Evolutionary conservation across 1,284 basidiomycete species (phyloP), one percentile per base, ranked within the genome.

Genomic region (Peniophora sp.): DNA sequence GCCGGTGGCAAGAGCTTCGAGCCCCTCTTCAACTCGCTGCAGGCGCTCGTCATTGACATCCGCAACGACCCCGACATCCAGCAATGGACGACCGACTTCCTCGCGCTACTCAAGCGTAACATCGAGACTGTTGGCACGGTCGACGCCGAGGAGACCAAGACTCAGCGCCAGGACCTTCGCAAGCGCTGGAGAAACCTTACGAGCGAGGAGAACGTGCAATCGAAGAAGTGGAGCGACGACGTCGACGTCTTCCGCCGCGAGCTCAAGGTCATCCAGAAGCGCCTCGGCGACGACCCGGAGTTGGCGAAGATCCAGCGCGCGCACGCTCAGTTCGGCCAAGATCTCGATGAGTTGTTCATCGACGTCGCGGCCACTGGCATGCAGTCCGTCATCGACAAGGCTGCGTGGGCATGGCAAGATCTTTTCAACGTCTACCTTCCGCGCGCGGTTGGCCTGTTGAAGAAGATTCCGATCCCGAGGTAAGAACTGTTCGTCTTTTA

Each of bases 381-480:
- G 45, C 72, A 81, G 56, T 69, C 72, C 10, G 70, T 73, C 2
- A 60, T 80, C 56, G 79, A 83, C 46, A 73, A 79, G 45, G 74
- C 75, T 2, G 74, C 78, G 1, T 86, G 84, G 84, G 75, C 87
- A 65, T 85, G 81, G 81, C 75, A 82, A 61, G 85, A 87, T 50
- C 49, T 85, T 5, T 79, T 85, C 69, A 80, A 77, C 53, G 79
- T 83, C 3, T 83, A 85, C 51, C 57, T 80, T 1, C 83, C 83
- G 5, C 72, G 73, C 10, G 23, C 77, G 1, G 60, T 83, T 49
- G 57, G 54, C 25, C 63, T 73, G 55, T 50, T 84, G 59, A 75
- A 75, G 58, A 72, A 76, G 48, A 65, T 85, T 17, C 81, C 82
- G 5, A 83, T 86, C 49, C 83, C 83, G 5, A 74, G 82, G 84